Percentiles rank a stretch among this genome's conserved stretches.
Evolutionary conservation across 2,329 filamentous ascomycete genomes (phyloP).

Genomic region (Byssochlamys sp.): DNA sequence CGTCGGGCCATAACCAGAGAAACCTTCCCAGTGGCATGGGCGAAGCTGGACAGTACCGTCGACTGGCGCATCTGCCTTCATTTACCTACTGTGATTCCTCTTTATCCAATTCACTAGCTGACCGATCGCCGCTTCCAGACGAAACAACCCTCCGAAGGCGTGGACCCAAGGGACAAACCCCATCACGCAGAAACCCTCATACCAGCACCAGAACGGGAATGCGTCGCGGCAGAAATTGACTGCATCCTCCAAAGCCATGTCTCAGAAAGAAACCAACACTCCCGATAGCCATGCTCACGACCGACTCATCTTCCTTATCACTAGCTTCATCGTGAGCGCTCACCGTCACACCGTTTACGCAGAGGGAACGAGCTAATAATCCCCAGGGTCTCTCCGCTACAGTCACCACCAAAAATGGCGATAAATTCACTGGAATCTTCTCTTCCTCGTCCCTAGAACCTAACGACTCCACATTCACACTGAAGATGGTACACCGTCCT

Average conservation of each 20-base stretch:
- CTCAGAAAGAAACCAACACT: conserved; percentile 42
- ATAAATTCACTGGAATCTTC: conserved; percentile 53
- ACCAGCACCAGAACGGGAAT: conserved; percentile 46
- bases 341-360: background rate
- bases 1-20: background rate
- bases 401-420: conserved; percentile 51
- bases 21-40: background rate
- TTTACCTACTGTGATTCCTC: background rate
- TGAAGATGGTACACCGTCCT: conserved; percentile 57
- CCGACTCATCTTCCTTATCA: conserved; percentile 49
- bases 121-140: conserved; percentile 25
- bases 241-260: conserved; percentile 26
- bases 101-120: conserved; percentile 10
- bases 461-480: conserved; percentile 45
- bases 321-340: conserved; percentile 48
- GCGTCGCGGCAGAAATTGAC: conserved; percentile 35
- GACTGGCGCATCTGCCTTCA: background rate
- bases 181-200: conserved; percentile 47
- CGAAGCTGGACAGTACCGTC: background rate
- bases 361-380: conserved; percentile 11
- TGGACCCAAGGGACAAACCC: conserved; percentile 55
- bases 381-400: conserved; percentile 46
- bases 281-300: conserved; percentile 52
- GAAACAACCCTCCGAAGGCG: conserved; percentile 48
- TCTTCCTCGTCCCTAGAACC: conserved; percentile 46